Percentiles rank a stretch among this genome's conserved stretches.
Evolutionary conservation across 306 rosid species (phyloP).

Genomic region (Quercus engelmannii): DNA sequence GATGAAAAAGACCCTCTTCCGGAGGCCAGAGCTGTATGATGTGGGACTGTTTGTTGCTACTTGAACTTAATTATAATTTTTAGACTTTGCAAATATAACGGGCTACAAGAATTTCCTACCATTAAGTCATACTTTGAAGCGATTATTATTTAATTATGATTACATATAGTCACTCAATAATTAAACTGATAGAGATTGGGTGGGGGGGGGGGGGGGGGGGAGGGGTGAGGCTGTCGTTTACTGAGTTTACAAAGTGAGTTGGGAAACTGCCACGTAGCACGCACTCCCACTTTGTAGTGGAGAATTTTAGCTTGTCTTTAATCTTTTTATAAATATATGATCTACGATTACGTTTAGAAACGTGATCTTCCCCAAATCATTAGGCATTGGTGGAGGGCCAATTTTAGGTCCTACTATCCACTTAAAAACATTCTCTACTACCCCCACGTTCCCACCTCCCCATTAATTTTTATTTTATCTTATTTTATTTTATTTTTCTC

Average conservation of each 20-base stretch:
- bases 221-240: constrained; percentile 35
- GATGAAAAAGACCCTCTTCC: too few species aligned
- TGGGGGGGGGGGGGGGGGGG: background rate
- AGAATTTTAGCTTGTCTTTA: background rate
- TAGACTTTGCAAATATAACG: too few species aligned
- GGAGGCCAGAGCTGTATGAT: fast-evolving
- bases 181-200: background rate
- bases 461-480: background rate
- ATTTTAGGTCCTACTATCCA: constrained; percentile 7
- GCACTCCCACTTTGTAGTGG: constrained; percentile 42
- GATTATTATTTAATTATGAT: too few species aligned
- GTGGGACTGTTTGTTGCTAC: too few species aligned
- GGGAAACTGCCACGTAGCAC: constrained; percentile 55
- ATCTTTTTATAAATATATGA: background rate
- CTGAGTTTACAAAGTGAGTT: constrained; percentile 43
- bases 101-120: background rate
- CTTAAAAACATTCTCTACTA: constrained; percentile 9
- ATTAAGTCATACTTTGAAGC: background rate
- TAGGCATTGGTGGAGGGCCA: constrained; percentile 41
- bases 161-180: background rate
- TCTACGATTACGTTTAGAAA: constrained; percentile 27
- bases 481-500: background rate
- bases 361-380: constrained; percentile 35
- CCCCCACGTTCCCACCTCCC: background rate
- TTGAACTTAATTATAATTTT: too few species aligned